Percentiles rank a stretch among this genome's conserved stretches.
Evolutionary conservation across 352 stramenopile species (phyloP).

Genomic region (Pythium aquatile): DNA sequence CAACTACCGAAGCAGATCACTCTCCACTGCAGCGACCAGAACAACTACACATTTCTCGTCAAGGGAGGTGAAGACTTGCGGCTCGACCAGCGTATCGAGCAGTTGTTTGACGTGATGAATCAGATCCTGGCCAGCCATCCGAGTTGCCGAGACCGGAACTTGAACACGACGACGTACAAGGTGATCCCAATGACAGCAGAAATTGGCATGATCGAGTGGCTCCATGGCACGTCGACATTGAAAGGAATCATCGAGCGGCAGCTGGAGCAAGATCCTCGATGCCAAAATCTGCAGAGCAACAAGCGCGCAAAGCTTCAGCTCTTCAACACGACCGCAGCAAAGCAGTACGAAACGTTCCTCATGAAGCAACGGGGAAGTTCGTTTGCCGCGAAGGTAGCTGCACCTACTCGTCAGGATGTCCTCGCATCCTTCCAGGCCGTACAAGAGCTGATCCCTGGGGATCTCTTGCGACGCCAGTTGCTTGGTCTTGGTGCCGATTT

Average conservation of each 20-base stretch:
- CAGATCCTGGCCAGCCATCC: constrained; percentile 69
- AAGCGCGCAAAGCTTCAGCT: constrained; percentile 68
- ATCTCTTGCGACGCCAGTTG: constrained; percentile 79
- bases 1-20: constrained; percentile 82
- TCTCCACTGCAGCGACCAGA: constrained; percentile 80
- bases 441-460: constrained; percentile 63
- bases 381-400: constrained; percentile 73
- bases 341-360: constrained; percentile 72
- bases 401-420: constrained; percentile 48
- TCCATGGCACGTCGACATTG: constrained; percentile 69
- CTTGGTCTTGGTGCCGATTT: constrained; percentile 64
- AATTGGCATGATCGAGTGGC: constrained; percentile 86
- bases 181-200: constrained; percentile 86
- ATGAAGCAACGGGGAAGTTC: constrained; percentile 66
- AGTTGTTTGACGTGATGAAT: constrained; percentile 93
- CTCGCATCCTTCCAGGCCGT: constrained; percentile 49
- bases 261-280: constrained; percentile 60
- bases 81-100: constrained; percentile 90
- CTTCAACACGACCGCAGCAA: constrained; percentile 72
- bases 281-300: constrained; percentile 57
- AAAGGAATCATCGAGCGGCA: constrained; percentile 80
- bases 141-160: constrained; percentile 56
- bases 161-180: constrained; percentile 80
- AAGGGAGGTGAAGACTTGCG: constrained; percentile 92
- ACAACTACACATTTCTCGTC: constrained; percentile 84